Evolutionary conservation across 2,329 filamentous ascomycete genomes (phyloP), one percentile per base, ranked within the genome.

Genomic region (Diaporthe vaccinii): DNA sequence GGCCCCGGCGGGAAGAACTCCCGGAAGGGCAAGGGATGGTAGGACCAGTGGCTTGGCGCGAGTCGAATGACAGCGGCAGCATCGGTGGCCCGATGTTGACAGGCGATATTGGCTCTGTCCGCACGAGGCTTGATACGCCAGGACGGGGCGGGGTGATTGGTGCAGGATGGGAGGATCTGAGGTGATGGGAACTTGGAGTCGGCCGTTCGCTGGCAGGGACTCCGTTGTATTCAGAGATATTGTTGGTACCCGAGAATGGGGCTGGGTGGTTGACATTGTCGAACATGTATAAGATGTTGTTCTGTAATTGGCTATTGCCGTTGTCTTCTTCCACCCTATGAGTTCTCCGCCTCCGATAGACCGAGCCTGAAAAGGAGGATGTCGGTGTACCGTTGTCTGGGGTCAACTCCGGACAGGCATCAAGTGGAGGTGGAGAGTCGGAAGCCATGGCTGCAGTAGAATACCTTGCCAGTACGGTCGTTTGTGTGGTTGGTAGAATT

Each of bases 71-170:
- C 4, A 41, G 8, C 3, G 14, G 15, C 2, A 46, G 1, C 8
- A 69, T 8, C 2, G 53, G 62, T 17, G 55, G 5, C 8, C 72
- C 71, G n/a, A 76, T 9, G n/a, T 70, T 55, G 12, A 76, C 9
- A 12, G 46, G 46, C 10, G 71, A 12, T 20, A 74, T 39, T 46
- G 31, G 15, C 1, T 51, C 28, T 17, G 2, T 36, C 4, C 2
- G 22, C 59, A 4, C 14, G 28, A 4, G 15, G 4, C 3, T 12
- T 1, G 3, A 2, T 22, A 14, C 14, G 7, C 4, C 2, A 51
- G 12, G 22, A 20, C 6, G 3, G 22, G 7, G 12, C 14, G 6
- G 28, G 1, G 4, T 7, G 8, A 7, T 31, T 15, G 41, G 17
- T 22, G 9, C 14, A 6, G 31, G 46, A 41, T 28, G 14, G n/a